Percentiles rank a stretch among this genome's conserved stretches.
Conservation (phyloP, 2,329 filamentous ascomycete species). For the Zarea fungicola region DNA sequence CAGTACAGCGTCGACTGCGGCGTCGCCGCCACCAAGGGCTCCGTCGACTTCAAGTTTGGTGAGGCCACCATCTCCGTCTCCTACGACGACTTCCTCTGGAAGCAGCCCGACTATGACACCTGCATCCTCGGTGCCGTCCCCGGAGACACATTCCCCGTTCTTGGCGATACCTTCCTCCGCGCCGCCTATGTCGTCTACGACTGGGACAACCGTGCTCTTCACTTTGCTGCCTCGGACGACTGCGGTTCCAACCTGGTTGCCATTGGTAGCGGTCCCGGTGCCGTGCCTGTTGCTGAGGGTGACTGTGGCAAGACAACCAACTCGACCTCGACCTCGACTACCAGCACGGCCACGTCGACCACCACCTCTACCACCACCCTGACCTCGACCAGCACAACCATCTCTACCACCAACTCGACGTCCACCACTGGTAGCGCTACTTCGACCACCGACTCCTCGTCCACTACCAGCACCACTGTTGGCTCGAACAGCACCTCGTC, state of each 20-base stretch:
- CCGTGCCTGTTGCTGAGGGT: conserved; percentile 27
- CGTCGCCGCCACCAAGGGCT: conserved; percentile 29
- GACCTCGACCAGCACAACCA: not conserved
- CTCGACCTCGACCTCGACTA: not conserved
- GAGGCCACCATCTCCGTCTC: conserved; percentile 39
- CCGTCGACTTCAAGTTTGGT: conserved; percentile 45
- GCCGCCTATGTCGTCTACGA: conserved; percentile 41
- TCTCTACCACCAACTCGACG: not conserved
- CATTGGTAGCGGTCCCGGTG: conserved; percentile 34
- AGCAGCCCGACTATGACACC: conserved; percentile 23
- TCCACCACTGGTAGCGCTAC: not conserved
- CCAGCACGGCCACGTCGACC: not conserved
- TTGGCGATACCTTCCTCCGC: conserved; percentile 41
- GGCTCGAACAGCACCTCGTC: not conserved
- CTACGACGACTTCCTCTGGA: conserved; percentile 43
- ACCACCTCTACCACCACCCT: not conserved
- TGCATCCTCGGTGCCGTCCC: conserved; percentile 43
- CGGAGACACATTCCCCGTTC: conserved; percentile 34
- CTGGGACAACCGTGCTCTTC: conserved; percentile 34
- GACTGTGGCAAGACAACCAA: conserved; percentile 21
- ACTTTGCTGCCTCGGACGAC: conserved; percentile 32
- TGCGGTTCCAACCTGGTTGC: conserved; percentile 34
- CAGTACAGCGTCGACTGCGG: conserved; percentile 46
- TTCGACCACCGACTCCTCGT: not conserved
- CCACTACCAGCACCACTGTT: not conserved